A percentile compares a stretch with the other conserved stretches of the same genome.
These are phyloP conservation scores for Trichophyton benhamiae DNA, from an alignment of 2,329 filamentous ascomycete species.

Conservation along the genomic window DNA sequence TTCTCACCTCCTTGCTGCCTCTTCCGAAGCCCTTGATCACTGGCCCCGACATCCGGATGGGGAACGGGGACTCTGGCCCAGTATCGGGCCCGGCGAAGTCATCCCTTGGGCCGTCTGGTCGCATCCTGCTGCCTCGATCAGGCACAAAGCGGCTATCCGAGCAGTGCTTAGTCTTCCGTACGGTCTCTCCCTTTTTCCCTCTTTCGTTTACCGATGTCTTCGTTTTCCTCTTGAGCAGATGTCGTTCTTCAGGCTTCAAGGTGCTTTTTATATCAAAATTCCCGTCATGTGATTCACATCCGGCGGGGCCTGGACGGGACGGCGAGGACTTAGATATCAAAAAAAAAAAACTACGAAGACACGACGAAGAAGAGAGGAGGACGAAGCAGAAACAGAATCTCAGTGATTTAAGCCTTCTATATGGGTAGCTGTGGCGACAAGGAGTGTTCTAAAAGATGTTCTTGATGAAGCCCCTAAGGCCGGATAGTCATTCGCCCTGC, in stretches of 20 bases:
- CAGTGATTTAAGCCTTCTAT: background rate
- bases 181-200: too few species aligned
- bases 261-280: background rate
- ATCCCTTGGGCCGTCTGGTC: conserved; percentile 46
- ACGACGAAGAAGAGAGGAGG: background rate
- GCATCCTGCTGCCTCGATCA: conserved; percentile 24
- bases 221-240: background rate
- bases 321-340: background rate
- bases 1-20: conserved; percentile 70
- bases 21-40: conserved; percentile 90
- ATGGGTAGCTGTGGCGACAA: background rate
- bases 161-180: too few species aligned
- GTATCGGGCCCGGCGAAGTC: conserved; percentile 58
- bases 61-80: conserved; percentile 68
- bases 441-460: background rate
- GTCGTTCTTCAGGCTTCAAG: background rate
- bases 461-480: background rate
- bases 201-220: background rate
- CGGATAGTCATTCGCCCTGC: background rate
- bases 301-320: too few species aligned
- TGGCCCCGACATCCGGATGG: conserved; percentile 68
- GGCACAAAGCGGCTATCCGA: background rate
- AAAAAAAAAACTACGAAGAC: background rate
- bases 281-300: background rate
- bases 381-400: background rate